These are phyloP conservation scores for Pezicula rhizophila DNA, from an alignment of 2,329 filamentous ascomycete genomes.

Conservation along the genomic window DNA sequence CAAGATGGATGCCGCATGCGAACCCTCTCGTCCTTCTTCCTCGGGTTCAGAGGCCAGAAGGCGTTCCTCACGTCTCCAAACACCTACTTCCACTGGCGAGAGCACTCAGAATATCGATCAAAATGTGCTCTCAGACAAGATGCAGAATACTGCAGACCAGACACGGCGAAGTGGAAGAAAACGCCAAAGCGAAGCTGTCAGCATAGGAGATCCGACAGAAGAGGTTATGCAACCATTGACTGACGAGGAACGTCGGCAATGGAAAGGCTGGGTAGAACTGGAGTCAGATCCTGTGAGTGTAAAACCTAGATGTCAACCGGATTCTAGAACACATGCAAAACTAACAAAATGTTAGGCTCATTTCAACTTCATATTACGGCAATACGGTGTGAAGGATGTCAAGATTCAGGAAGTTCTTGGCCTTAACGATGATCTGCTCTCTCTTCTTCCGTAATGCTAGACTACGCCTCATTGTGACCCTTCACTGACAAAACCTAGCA, in stretches of 20 bases:
- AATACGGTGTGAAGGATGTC: constrained; percentile 69
- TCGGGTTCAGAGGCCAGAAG: too few relatives aligned
- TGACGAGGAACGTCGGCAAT: constrained; percentile 49
- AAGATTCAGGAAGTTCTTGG: constrained; percentile 72
- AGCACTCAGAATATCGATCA: too few relatives aligned
- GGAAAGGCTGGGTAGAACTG: constrained; percentile 74
- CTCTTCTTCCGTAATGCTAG: constrained; percentile 51
- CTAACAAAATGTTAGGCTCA: constrained; percentile 50
- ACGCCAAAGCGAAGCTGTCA: not conserved
- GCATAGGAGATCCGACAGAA: constrained; percentile 6
- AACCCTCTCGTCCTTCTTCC: too few relatives aligned
- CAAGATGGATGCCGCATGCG: too few relatives aligned
- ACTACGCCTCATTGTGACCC: not conserved
- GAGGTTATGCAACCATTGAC: constrained; percentile 38
- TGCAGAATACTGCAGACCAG: not conserved
- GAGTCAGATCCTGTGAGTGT: constrained; percentile 77
- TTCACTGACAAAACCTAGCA: constrained; percentile 39
- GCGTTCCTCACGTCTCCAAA: too few relatives aligned
- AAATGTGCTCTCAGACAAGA: too few relatives aligned
- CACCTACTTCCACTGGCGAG: too few relatives aligned
- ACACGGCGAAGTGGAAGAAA: not conserved
- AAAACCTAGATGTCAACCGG: not conserved
- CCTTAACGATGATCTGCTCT: constrained; percentile 60
- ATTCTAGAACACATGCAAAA: not conserved
- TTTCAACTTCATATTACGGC: constrained; percentile 78